Base-by-base conservation (phyloP, 345 rosid genomes). In the Citrus sp. region DNA sequence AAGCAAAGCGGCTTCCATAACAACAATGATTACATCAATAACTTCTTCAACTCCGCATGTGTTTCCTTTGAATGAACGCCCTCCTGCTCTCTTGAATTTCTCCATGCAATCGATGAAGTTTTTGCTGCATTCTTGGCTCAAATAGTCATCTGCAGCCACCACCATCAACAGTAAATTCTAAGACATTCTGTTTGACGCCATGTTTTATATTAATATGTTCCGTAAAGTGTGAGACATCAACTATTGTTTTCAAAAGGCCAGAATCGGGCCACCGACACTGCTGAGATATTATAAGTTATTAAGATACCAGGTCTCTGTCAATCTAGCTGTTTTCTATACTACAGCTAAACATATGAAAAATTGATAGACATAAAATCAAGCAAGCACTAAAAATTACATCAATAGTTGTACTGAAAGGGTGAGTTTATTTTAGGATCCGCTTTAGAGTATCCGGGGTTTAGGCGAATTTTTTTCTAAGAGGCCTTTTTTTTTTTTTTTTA, bases 101-200 rank as follows among this genome's bases (percentile, higher is more conserved):
- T 70, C 75, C 95, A 94, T 87, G 83, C 99, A 94, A 4, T 89
- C 87, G 22, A 96, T 30, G 72, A 96, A 87, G 51, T 83, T 89
- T 80, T 90, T 86, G 89, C 98, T 94, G 83, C 98, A 94, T 67
- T 94, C 97, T 79, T 89, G 92, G 79, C 98, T 94, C 65, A 96
- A 82, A 85, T 96, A 96, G 32, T 86, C 95, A 84, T 92, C 97
- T 92, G 89, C 89, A 81, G 4, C 70, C 49, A 38, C 54, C 65
- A 58, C 9, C n/a, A 35, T 22, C 9, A 2, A 1, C 30, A 5
- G 18, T 46, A 9, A 4, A 9, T 9, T 40, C 4, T 3, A 46
- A 13, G 51, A 46, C 51, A 13, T 13, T 46, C 16, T 13, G 16
- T 46, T 46, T 46, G 51, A 42, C 51, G 4, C 51, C 51, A 42